Evolutionary conservation across 2,329 filamentous ascomycete genomes (phyloP).

Genomic region (Ceratocystiopsis sp.): DNA sequence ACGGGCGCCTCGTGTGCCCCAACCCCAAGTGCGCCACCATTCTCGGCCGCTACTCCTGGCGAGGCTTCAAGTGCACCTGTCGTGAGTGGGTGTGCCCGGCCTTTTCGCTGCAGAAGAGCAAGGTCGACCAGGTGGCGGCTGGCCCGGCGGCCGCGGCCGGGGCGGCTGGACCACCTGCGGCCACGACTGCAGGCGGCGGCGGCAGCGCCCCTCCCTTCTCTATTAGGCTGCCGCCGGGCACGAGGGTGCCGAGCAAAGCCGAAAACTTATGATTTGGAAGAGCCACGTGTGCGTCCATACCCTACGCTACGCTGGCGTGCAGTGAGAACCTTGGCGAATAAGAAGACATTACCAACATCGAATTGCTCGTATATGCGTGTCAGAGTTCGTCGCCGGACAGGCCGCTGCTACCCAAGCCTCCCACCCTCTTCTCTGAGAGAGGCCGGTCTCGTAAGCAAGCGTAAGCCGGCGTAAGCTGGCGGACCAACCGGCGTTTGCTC

Average conservation of each 20-base stretch:
- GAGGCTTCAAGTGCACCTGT: slow-evolving; percentile 85
- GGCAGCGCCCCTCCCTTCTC: slow-evolving; percentile 16
- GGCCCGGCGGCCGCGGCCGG: neutral
- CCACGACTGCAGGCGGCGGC: slow-evolving; percentile 6
- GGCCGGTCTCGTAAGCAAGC: too few relatives aligned
- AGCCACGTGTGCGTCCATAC: too few relatives aligned
- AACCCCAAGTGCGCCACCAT: slow-evolving; percentile 61
- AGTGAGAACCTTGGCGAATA: too few relatives aligned
- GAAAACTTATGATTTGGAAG: too few relatives aligned
- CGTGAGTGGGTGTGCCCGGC: slow-evolving; percentile 80
- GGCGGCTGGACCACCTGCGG: neutral
- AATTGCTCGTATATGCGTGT: too few relatives aligned
- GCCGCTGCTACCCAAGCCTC: too few relatives aligned
- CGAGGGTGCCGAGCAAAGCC: neutral
- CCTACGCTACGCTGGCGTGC: too few relatives aligned
- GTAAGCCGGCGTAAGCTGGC: too few relatives aligned
- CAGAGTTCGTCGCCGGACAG: too few relatives aligned
- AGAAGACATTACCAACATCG: too few relatives aligned
- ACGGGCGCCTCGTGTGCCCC: slow-evolving; percentile 74
- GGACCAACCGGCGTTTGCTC: too few relatives aligned
- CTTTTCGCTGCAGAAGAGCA: slow-evolving; percentile 68
- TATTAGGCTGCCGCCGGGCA: slow-evolving; percentile 38
- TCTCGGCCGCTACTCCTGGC: slow-evolving; percentile 90
- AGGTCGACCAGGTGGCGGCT: slow-evolving; percentile 50
- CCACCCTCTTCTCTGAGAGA: too few relatives aligned